A percentile compares a stretch with the other conserved stretches of the same genome.
These are phyloP conservation scores for Lanzia echinophila DNA, from an alignment of 2,329 filamentous ascomycete species.

Conservation along the genomic window DNA sequence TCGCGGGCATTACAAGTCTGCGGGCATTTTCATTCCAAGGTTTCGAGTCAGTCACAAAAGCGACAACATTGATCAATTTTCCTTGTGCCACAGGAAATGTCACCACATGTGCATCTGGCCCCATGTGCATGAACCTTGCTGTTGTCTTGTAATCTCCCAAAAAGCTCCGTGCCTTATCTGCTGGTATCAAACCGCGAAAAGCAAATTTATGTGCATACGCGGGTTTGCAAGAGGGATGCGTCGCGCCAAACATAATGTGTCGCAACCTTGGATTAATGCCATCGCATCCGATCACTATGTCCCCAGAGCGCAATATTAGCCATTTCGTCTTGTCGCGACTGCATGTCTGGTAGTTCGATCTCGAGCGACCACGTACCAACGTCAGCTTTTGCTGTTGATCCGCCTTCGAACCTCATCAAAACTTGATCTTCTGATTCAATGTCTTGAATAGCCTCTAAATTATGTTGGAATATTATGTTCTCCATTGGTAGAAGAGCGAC, in stretches of 20 bases:
- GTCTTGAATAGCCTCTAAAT: no score
- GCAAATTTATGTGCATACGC: conserved; percentile 53
- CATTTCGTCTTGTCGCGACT: no score
- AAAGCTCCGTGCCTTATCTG: conserved; percentile 43
- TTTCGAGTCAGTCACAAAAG: conserved; percentile 20
- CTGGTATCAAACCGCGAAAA: conserved; percentile 55
- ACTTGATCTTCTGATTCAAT: no score
- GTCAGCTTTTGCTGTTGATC: no score
- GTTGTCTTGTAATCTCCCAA: conserved; percentile 43
- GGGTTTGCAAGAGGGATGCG: conserved; percentile 16
- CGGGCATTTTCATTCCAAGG: conserved; percentile 34
- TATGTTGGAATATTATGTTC: no score
- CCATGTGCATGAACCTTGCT: conserved; percentile 42
- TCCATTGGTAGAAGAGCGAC: no score
- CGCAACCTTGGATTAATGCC: conserved; percentile 54
- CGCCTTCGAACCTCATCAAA: no score
- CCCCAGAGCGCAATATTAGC: no score
- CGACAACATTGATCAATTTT: conserved; percentile 45
- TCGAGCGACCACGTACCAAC: no score
- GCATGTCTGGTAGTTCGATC: conserved; percentile 25
- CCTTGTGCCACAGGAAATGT: conserved; percentile 52
- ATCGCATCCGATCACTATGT: conserved; percentile 58
- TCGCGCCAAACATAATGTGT: conserved; percentile 42
- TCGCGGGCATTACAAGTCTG: conserved; percentile 28
- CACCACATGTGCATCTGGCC: conserved; percentile 49